These are phyloP conservation scores for Solanum paucissectum DNA, from an alignment of 257 asterid genomes.

Conservation along the genomic window DNA sequence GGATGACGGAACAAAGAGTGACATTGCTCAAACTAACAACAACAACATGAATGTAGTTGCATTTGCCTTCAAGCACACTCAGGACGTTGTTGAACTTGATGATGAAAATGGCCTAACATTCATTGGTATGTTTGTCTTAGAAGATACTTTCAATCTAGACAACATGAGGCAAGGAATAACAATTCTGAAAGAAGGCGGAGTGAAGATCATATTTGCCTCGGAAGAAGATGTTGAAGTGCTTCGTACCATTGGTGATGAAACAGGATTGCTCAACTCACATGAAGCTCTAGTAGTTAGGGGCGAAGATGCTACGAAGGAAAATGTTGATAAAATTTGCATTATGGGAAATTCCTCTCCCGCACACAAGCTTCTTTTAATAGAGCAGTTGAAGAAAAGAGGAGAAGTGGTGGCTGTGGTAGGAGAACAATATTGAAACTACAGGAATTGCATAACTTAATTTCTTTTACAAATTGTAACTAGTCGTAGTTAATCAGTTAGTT, in stretches of 20 bases:
- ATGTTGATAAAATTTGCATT: conserved; percentile 6
- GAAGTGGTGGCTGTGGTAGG: conserved; percentile 22
- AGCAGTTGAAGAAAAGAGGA: conserved; percentile 7
- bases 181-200: conserved; percentile 3
- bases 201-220: conserved; percentile 17
- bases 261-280: conserved; percentile 3
- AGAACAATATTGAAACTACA: not conserved
- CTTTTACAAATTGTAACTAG: too few relatives aligned
- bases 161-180: not conserved
- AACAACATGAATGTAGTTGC: conserved; percentile 10
- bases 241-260: not conserved
- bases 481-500: too few relatives aligned
- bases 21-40: not conserved
- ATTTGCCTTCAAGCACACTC: conserved; percentile 6
- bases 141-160: not conserved
- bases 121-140: conserved; percentile 14
- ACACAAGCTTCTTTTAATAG: conserved; percentile 13
- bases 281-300: conserved; percentile 1
- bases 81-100: not conserved
- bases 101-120: not conserved
- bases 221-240: conserved; percentile 10
- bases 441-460: too few relatives aligned
- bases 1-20: not conserved
- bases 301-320: conserved; percentile 3
- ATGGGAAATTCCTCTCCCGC: conserved; percentile 13